These are phyloP conservation scores for Strobilomyces echinocephalus DNA, from an alignment of 768 basidiomycete species.

Conservation along the genomic window DNA sequence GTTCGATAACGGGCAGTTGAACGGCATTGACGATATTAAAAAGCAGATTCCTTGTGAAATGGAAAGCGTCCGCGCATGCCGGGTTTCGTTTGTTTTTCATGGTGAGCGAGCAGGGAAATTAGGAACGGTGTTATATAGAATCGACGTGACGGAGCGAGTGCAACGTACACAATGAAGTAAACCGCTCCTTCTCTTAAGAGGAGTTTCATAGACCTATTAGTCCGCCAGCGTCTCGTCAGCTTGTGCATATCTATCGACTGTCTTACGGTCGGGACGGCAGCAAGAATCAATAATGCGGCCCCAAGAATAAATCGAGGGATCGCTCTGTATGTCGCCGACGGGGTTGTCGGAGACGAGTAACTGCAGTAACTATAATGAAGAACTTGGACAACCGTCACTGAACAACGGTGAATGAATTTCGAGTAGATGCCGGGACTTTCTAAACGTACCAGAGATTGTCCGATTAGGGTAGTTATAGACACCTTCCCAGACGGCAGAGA, in stretches of 20 bases:
- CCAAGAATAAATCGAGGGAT: not conserved
- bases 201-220: not conserved
- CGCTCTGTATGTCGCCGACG: not conserved
- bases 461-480: not conserved
- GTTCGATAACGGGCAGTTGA: not conserved
- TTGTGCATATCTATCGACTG: not conserved
- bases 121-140: not conserved
- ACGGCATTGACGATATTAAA: not conserved
- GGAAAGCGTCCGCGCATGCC: not conserved
- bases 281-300: not conserved
- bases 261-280: not conserved
- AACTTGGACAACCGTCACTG: constrained; percentile 1
- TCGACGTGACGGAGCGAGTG: not conserved
- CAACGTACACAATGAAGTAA: not conserved
- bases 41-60: not conserved
- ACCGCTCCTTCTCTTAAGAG: not conserved
- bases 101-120: not conserved
- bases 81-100: not conserved
- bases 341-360: not conserved
- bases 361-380: constrained; percentile 1
- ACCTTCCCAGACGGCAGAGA: not conserved
- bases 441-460: constrained; percentile 4
- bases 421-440: not conserved
- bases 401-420: not conserved
- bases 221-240: not conserved